Conservation (phyloP, 2,329 filamentous ascomycete species). For the Aspergillus udagawae region DNA sequence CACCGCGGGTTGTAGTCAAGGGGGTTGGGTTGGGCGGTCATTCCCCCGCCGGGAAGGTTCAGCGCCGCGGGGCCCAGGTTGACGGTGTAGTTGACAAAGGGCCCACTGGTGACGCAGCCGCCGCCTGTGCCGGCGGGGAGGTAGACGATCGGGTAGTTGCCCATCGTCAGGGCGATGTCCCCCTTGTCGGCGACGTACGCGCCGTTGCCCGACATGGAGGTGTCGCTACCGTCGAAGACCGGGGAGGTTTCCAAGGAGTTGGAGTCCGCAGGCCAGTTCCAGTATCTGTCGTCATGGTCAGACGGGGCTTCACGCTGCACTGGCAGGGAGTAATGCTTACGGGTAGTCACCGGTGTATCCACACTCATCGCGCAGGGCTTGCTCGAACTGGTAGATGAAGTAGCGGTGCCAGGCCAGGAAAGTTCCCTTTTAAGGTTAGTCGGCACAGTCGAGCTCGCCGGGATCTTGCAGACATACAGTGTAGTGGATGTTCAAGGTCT, state of each 20-base stretch:
- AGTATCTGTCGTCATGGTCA: constrained; percentile 31
- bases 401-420: constrained; percentile 36
- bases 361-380: constrained; percentile 32
- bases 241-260: constrained; percentile 38
- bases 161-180: constrained; percentile 16
- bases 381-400: constrained; percentile 30
- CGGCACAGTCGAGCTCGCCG: background rate
- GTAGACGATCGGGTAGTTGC: constrained; percentile 33
- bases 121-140: constrained; percentile 34
- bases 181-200: constrained; percentile 25
- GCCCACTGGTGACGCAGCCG: constrained; percentile 13
- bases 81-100: constrained; percentile 13
- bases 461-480: constrained; percentile 16
- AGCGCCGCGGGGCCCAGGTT: constrained; percentile 4
- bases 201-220: constrained; percentile 46
- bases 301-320: background rate
- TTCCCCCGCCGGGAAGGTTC: background rate
- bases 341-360: constrained; percentile 35
- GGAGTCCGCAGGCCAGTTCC: constrained; percentile 45
- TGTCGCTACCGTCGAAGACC: constrained; percentile 49
- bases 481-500: constrained; percentile 43
- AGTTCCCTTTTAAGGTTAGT: constrained; percentile 15
- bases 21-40: constrained; percentile 5
- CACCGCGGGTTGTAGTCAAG: constrained; percentile 29
- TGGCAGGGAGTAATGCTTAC: constrained; percentile 6